Evolutionary conservation across 2,329 filamentous ascomycete species (phyloP).

Genomic region (Venturia pyrina): DNA sequence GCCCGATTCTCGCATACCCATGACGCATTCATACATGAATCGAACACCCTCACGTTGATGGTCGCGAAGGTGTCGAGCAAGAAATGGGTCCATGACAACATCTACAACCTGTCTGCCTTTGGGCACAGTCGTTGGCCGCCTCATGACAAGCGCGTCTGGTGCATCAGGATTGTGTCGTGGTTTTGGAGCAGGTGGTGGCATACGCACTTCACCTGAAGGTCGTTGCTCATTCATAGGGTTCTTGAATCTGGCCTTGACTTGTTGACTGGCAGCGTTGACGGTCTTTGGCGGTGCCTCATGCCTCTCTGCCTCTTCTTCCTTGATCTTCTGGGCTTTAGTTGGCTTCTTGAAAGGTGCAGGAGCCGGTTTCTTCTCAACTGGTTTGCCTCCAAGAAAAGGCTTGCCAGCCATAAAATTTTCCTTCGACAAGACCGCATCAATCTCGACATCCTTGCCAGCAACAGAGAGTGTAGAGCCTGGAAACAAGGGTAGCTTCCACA

Average conservation of each 20-base stretch:
- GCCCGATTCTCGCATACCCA: slow-evolving; percentile 60
- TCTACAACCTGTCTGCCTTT: slow-evolving; percentile 59
- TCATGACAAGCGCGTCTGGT: slow-evolving; percentile 57
- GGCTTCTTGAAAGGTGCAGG: background rate
- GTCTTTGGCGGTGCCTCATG: slow-evolving; percentile 24
- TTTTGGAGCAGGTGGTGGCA: slow-evolving; percentile 37
- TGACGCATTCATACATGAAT: slow-evolving; percentile 67
- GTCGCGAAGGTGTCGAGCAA: slow-evolving; percentile 51
- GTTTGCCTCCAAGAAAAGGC: slow-evolving; percentile 29
- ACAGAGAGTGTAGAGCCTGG: slow-evolving; percentile 52
- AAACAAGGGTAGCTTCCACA: slow-evolving; percentile 46
- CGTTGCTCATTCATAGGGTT: slow-evolving; percentile 44
- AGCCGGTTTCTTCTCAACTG: slow-evolving; percentile 14
- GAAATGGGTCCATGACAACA: slow-evolving; percentile 60
- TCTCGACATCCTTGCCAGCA: slow-evolving; percentile 57
- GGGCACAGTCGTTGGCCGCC: slow-evolving; percentile 43
- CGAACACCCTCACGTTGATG: slow-evolving; percentile 61
- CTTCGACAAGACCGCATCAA: slow-evolving; percentile 52
- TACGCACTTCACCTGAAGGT: slow-evolving; percentile 30
- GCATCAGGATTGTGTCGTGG: slow-evolving; percentile 56
- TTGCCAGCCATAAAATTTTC: slow-evolving; percentile 46
- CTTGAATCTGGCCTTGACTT: slow-evolving; percentile 44
- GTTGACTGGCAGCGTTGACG: slow-evolving; percentile 28
- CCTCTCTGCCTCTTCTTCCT: slow-evolving; percentile 12
- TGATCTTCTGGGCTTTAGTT: slow-evolving; percentile 4